A percentile compares a stretch with the other conserved stretches of the same genome.
Conservation (phyloP, 2,329 filamentous ascomycete species). For the Lachnum nothofagi region DNA sequence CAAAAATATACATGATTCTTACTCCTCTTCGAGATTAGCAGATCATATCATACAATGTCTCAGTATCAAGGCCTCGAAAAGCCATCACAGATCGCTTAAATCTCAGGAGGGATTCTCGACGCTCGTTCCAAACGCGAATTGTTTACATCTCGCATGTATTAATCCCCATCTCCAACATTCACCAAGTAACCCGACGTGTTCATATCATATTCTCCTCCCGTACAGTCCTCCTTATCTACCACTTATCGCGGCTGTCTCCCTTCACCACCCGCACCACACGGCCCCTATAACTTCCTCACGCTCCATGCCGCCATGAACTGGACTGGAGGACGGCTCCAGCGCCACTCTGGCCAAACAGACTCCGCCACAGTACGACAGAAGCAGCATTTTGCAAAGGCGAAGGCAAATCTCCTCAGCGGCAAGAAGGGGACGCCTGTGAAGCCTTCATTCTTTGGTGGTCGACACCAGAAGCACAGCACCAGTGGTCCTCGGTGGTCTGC, state of each 20-base stretch:
- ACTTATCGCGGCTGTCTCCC: not conserved
- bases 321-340: conserved; percentile 44
- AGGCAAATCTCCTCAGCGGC: conserved; percentile 31
- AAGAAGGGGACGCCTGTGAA: conserved; percentile 31
- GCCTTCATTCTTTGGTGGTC: conserved; percentile 16
- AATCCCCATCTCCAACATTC: no score
- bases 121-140: no score
- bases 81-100: no score
- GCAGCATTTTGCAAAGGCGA: conserved; percentile 43
- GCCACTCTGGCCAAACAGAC: conserved; percentile 36
- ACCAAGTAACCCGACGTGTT: not conserved
- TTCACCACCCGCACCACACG: not conserved
- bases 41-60: no score
- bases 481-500: not conserved
- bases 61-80: no score
- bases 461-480: conserved; percentile 5
- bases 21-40: no score
- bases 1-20: no score
- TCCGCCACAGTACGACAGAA: conserved; percentile 39
- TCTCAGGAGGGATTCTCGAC: no score
- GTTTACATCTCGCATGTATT: no score
- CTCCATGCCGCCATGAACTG: conserved; percentile 41
- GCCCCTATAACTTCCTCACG: not conserved
- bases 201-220: not conserved
- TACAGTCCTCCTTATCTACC: not conserved